Conservation (phyloP, 805 yeast genomes). For the Candida krabiensis region DNA sequence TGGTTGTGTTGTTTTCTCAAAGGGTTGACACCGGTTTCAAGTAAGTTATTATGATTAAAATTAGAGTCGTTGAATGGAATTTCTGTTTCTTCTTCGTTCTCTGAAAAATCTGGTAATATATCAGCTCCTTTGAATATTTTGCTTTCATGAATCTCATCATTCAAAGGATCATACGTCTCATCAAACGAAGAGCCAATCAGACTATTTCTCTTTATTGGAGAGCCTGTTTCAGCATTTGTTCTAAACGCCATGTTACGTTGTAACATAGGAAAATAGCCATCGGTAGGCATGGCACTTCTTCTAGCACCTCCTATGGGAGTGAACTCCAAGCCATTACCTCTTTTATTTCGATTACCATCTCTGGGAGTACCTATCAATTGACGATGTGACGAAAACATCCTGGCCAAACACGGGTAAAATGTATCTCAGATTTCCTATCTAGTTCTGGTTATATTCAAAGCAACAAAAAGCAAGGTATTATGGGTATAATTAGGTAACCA, state of each 20-base stretch:
- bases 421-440: neutral
- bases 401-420: neutral
- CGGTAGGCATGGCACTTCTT: slow-evolving; percentile 7
- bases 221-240: slow-evolving; percentile 14
- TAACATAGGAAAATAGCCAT: slow-evolving; percentile 15
- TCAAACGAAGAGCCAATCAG: slow-evolving; percentile 24
- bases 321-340: slow-evolving; percentile 34
- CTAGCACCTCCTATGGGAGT: slow-evolving; percentile 40
- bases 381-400: slow-evolving; percentile 31
- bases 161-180: slow-evolving; percentile 22
- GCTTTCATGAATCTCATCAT: slow-evolving; percentile 16
- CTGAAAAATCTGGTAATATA: slow-evolving; percentile 25
- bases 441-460: neutral
- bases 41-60: slow-evolving; percentile 7
- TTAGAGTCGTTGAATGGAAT: neutral
- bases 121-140: slow-evolving; percentile 27
- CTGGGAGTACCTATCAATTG: slow-evolving; percentile 32
- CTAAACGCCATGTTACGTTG: slow-evolving; percentile 18
- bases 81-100: slow-evolving; percentile 13
- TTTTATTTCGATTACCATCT: slow-evolving; percentile 15
- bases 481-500: too few species aligned
- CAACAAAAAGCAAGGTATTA: neutral
- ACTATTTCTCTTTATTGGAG: slow-evolving; percentile 13
- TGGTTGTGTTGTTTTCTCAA: slow-evolving; percentile 28
- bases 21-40: slow-evolving; percentile 22